These are phyloP conservation scores for Talaromyces sp. DNA, from an alignment of 2,329 filamentous ascomycete species.

Conservation along the genomic window DNA sequence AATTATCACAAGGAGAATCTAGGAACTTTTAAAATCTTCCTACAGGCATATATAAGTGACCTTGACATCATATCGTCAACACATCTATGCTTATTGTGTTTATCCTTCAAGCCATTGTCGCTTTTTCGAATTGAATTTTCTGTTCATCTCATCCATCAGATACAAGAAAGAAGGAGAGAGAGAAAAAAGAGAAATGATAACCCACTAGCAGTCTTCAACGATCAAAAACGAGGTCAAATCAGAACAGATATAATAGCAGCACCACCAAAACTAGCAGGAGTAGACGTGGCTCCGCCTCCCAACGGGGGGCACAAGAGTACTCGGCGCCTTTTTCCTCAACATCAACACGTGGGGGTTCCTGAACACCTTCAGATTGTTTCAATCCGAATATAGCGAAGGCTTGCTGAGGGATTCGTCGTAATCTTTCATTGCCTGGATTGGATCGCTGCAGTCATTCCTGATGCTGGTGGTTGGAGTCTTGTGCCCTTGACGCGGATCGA, in stretches of 20 bases:
- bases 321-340: slow-evolving; percentile 20
- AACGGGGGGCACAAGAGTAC: slow-evolving; percentile 21
- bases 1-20: no score
- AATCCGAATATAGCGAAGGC: slow-evolving; percentile 36
- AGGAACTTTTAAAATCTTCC: no score
- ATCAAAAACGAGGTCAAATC: background rate
- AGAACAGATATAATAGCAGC: background rate
- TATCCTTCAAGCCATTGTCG: no score
- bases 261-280: slow-evolving; percentile 12
- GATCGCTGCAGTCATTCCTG: slow-evolving; percentile 41
- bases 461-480: slow-evolving; percentile 39
- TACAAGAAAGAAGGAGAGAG: no score
- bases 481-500: slow-evolving; percentile 41
- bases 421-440: slow-evolving; percentile 44
- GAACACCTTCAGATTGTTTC: slow-evolving; percentile 46
- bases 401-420: slow-evolving; percentile 26
- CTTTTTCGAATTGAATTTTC: no score
- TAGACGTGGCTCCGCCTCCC: slow-evolving; percentile 18
- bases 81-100: no score
- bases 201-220: background rate
- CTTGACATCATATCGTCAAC: no score
- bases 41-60: no score
- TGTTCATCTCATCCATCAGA: background rate
- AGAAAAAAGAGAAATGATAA: background rate
- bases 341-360: slow-evolving; percentile 41